Base-by-base conservation (phyloP, 345 rosid genomes). In the Melaleuca alternifolia region DNA sequence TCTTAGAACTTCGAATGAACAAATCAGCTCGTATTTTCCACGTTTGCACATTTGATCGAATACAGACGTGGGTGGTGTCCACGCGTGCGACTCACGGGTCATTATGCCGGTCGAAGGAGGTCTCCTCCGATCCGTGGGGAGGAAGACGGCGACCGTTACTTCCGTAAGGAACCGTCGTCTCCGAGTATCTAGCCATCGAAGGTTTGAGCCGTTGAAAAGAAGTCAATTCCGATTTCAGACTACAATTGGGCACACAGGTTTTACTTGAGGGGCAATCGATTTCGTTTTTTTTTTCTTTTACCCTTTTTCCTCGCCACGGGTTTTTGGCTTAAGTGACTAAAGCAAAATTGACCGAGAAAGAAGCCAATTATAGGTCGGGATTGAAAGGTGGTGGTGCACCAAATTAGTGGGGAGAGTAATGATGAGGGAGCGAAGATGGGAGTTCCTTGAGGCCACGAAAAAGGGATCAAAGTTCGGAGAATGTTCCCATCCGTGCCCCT, bases 401-500 rank as follows among this genome's bases (percentile, higher is more conserved):
- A 62, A 37, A 33, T 71, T 71, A 71, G 81, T 71, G 81, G 81
- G 81, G 79, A 48, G 48, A 71, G 48, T 18, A 71, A 71, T 71
- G 81, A 37, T 71, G 81, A 9, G 81, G 81, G 48, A 71, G 48
- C 10, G 81, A 71, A 18, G 81, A 71, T 20, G 26, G 26, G 81
- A 12, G 2, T 57, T 18, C 81, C 10, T 71, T 37, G 81, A 71
- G 81, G 81, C 81, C 81, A 71, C 81, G 33, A 71, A 71, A 71
- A 37, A 71, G 81, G 81, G 81, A 71, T 71, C 81, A 71, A 71
- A 37, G 81, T 71, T 71, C 48, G 81, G 81, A 71, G 81, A 18
- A 71, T 71, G 81, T 71, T 71, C 81, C 81, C 48, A 71, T 71
- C 81, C 48, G 11, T 5, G 48, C 12, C 81, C 81, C 81, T 37